These are phyloP conservation scores for Raphanus sativus DNA, from an alignment of 345 rosid genomes.

Conservation along the genomic window DNA sequence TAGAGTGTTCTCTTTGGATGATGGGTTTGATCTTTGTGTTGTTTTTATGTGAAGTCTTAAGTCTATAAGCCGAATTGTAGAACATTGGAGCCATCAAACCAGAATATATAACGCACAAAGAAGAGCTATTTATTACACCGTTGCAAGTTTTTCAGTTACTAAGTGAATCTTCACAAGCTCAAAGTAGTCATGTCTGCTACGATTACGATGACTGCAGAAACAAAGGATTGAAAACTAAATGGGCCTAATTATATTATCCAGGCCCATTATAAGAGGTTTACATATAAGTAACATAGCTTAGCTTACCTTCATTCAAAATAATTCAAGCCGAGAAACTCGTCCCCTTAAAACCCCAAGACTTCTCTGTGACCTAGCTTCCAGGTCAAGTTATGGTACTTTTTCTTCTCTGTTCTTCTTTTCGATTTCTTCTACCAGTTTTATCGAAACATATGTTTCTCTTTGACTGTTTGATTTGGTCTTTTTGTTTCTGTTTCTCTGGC, in stretches of 20 bases:
- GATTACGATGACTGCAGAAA: background rate
- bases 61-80: background rate
- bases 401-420: background rate
- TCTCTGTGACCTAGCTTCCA: slow-evolving; percentile 17
- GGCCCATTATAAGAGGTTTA: slow-evolving; percentile 11
- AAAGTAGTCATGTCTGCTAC: background rate
- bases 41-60: background rate
- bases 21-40: slow-evolving; percentile 12
- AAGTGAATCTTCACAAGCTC: background rate
- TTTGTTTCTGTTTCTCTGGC: slow-evolving; percentile 11
- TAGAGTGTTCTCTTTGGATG: slow-evolving; percentile 3
- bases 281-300: background rate
- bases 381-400: slow-evolving; percentile 26
- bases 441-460: background rate
- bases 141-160: background rate
- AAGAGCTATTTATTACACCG: background rate
- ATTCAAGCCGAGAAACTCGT: slow-evolving; percentile 9
- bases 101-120: background rate
- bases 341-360: slow-evolving; percentile 32
- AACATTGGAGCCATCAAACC: background rate
- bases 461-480: background rate
- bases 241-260: background rate
- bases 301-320: background rate
- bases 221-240: background rate
- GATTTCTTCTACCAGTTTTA: background rate